phyloP scores from a whole-genome alignment of 495 filamentous ascomycete genomes.

The Podospora australis region DNA sequence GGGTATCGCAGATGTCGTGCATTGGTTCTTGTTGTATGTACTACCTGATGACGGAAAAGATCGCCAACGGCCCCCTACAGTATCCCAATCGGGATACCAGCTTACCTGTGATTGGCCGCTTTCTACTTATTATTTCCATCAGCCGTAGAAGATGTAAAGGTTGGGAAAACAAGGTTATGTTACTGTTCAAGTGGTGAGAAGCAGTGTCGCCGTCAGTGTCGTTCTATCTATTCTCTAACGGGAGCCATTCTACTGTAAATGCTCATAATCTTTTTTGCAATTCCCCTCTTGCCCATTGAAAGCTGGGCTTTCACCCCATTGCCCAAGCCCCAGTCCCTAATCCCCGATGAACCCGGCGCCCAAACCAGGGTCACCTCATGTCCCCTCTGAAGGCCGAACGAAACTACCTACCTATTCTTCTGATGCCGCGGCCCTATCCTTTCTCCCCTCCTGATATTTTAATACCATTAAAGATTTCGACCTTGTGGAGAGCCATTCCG shows the following conservation, averaged over 20 bases:
- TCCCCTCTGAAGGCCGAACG: too few relatives aligned
- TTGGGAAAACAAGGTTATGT: conserved; percentile 3
- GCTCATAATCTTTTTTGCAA: background rate
- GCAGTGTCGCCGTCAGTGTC: conserved; percentile 18
- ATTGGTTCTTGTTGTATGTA: conserved; percentile 10
- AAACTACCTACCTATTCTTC: too few relatives aligned
- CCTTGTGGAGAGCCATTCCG: too few relatives aligned
- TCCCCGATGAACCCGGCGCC: too few relatives aligned
- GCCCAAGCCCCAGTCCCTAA: background rate
- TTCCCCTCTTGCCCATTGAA: background rate
- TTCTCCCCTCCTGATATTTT: too few relatives aligned
- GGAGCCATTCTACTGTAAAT: conserved; percentile 15
- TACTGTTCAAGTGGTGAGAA: background rate
- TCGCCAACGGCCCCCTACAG: conserved; percentile 1
- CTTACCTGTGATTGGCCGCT: conserved; percentile 18
- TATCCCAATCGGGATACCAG: conserved; percentile 18
- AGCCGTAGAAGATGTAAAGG: background rate
- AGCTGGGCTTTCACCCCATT: background rate
- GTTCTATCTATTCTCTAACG: conserved; percentile 26
- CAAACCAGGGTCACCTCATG: too few relatives aligned
- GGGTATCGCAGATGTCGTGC: conserved; percentile 22
- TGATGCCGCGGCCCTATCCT: too few relatives aligned
- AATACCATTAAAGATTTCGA: too few relatives aligned
- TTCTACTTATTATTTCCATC: background rate
- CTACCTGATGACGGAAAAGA: conserved; percentile 12